Percentiles rank a stretch among this genome's conserved stretches.
Conservation (phyloP, 2,329 filamentous ascomycete species). For the Botrytis fabae region DNA sequence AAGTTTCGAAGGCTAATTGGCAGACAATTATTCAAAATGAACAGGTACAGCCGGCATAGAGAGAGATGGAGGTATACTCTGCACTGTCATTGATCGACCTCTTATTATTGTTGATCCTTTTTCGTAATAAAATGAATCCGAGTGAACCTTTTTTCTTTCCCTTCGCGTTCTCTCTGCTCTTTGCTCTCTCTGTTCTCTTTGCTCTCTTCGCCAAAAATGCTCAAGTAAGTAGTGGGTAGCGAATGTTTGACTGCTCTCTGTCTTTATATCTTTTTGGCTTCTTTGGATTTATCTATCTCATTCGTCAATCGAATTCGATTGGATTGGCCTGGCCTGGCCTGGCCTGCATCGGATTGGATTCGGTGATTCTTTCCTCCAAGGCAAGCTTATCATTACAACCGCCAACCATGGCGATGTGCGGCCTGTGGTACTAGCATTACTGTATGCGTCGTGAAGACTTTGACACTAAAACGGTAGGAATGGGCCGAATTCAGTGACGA, state of each 20-base stretch:
- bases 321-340: too few species aligned
- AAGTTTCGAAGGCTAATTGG: neutral
- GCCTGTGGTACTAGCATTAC: neutral
- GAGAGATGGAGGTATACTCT: neutral
- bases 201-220: neutral
- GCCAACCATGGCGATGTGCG: neutral
- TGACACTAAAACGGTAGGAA: neutral
- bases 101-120: constrained; percentile 4
- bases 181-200: too few species aligned
- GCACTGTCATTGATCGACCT: constrained; percentile 4
- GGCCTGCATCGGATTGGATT: neutral
- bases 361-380: neutral
- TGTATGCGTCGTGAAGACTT: neutral
- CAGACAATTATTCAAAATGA: neutral
- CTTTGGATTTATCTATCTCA: neutral
- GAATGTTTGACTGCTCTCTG: neutral
- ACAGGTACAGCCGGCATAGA: neutral
- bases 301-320: neutral
- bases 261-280: neutral
- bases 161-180: neutral
- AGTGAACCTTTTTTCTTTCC: neutral
- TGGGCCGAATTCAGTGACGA: constrained; percentile 2
- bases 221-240: neutral
- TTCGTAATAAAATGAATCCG: constrained; percentile 2
- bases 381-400: neutral